Conservation (phyloP, 352 stramenopile species). For the Phytophthora cryptogea region DNA sequence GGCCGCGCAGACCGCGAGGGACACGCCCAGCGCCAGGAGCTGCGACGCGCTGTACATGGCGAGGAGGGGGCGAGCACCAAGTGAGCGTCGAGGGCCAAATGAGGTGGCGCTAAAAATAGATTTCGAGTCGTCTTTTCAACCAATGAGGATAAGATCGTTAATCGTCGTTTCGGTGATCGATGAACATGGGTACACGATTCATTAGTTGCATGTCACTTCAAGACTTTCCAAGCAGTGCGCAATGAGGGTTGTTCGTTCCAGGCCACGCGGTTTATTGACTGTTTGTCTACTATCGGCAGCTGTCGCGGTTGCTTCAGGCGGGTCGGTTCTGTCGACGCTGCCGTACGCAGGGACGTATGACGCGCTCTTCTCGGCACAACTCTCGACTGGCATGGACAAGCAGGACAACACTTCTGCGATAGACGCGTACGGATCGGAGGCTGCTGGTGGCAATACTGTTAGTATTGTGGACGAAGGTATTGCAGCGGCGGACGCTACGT, state of each 20-base stretch:
- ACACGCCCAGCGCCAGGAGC: constrained; percentile 56
- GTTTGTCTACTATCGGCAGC: not conserved
- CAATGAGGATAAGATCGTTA: constrained; percentile 16
- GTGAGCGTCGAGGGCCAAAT: not conserved
- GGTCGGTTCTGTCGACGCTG: constrained; percentile 8
- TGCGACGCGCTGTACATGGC: constrained; percentile 71
- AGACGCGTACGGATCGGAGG: not conserved
- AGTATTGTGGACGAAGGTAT: not conserved
- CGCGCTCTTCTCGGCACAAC: constrained; percentile 7
- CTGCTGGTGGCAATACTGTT: not conserved
- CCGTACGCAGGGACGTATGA: constrained; percentile 11
- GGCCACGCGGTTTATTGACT: not conserved
- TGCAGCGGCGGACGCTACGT: not conserved
- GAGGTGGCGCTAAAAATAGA: not conserved
- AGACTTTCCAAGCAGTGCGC: constrained; percentile 3
- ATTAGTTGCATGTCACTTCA: not conserved
- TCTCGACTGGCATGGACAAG: constrained; percentile 12
- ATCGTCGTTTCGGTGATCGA: constrained; percentile 29
- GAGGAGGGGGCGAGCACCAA: not conserved
- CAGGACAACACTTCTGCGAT: not conserved
- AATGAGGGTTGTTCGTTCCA: not conserved
- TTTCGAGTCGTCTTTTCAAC: not conserved
- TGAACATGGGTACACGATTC: constrained; percentile 16
- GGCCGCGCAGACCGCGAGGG: constrained; percentile 49
- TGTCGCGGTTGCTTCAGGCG: not conserved